A percentile compares a stretch with the other conserved stretches of the same genome.
Evolutionary conservation across 208 protist genomes (phyloP).

Genomic region (Leishmania tarentolae): DNA sequence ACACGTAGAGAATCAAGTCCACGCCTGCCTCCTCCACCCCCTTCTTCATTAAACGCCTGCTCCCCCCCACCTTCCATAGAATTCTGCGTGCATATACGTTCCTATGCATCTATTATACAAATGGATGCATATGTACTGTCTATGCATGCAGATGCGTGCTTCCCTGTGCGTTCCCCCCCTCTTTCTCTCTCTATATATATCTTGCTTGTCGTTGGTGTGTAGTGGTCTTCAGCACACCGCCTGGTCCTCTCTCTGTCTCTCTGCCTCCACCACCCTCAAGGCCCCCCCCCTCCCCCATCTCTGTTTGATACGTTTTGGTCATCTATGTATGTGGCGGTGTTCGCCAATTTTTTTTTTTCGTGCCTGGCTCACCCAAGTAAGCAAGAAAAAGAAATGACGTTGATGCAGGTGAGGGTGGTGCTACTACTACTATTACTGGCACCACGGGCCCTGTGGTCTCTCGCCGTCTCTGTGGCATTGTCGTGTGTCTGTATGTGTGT

Average conservation of each 20-base stretch:
- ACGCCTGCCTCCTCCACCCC: conserved; percentile 5
- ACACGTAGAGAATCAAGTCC: not conserved
- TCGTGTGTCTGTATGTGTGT: not conserved
- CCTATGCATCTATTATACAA: not conserved
- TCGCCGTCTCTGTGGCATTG: not conserved
- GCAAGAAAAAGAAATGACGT: not conserved
- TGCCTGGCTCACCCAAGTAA: not conserved
- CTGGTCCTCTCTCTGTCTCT: too few species aligned
- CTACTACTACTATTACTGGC: not conserved
- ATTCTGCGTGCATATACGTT: too few species aligned
- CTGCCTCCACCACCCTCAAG: too few species aligned
- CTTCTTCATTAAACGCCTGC: conserved; percentile 13
- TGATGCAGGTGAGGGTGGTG: not conserved
- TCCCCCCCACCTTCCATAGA: too few species aligned
- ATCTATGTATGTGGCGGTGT: too few species aligned
- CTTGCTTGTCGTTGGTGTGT: not conserved
- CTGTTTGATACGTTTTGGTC: too few species aligned
- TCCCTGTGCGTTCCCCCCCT: not conserved
- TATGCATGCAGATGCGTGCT: not conserved
- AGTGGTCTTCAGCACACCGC: not conserved
- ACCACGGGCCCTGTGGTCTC: not conserved
- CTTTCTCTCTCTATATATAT: not conserved
- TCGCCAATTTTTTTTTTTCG: not conserved
- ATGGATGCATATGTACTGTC: not conserved
- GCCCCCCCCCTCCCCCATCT: too few species aligned